A percentile compares a stretch with the other conserved stretches of the same genome.
Evolutionary conservation across 2,329 filamentous ascomycete species (phyloP).

Genomic region (Dothistroma pini): DNA sequence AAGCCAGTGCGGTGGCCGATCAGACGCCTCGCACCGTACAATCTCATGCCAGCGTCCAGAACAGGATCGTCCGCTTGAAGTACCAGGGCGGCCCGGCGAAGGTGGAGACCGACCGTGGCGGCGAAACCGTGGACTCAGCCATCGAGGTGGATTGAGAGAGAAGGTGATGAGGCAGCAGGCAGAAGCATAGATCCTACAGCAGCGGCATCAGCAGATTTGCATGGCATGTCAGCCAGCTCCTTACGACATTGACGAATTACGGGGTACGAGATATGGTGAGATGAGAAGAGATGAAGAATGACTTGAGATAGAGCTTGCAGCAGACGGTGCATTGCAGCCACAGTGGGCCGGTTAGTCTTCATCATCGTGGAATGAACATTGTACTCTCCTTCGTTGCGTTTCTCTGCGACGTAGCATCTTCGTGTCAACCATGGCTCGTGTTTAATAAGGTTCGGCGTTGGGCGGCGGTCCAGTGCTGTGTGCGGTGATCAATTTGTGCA

Average conservation of each 20-base stretch:
- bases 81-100: neutral
- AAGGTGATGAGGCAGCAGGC: neutral
- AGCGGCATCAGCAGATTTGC: neutral
- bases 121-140: neutral
- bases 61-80: neutral
- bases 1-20: neutral
- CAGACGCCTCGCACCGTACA: neutral
- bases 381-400: neutral
- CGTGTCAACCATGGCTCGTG: neutral
- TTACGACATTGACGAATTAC: neutral
- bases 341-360: neutral
- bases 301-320: neutral
- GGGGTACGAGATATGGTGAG: neutral
- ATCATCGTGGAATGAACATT: neutral
- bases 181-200: neutral
- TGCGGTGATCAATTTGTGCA: neutral
- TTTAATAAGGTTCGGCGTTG: neutral
- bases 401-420: neutral
- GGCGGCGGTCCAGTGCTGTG: neutral
- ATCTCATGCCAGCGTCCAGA: neutral
- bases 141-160: conserved; percentile 2
- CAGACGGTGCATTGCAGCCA: neutral
- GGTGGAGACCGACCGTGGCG: neutral
- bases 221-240: neutral
- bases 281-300: neutral